Evolutionary conservation across 176 grass and related monocot genomes (phyloP), one percentile per base, ranked within the genome.

Genomic region (Cenchrus americanus): DNA sequence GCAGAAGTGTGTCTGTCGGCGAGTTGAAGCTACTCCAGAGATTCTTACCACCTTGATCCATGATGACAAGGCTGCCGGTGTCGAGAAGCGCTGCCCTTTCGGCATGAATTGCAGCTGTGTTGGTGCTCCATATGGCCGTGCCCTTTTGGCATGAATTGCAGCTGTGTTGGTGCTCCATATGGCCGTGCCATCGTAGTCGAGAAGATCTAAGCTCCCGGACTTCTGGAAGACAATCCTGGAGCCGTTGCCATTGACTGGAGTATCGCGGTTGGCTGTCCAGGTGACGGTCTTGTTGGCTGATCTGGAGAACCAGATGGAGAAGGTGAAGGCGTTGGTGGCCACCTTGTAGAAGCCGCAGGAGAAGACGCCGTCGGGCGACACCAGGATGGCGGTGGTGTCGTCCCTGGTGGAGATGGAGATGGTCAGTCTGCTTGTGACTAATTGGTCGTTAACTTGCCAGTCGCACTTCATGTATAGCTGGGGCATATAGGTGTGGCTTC

Each of bases 281-380:
- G 84, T 55, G 19, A 87, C 26, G 3, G 86, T 91, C 32, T 71
- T 71, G 10, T 24, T 41, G 0, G 85, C 10, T 0, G 86, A 81
- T 7, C 13, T 13, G 71, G n/a, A n/a, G 83, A 86, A 89, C 88
- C 91, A 93, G 65, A 93, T 68, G 78, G 91, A 89, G 84, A 93
- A 91, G 86, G 67, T 64, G 82, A 89, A 89, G 47, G 88, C 83
- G 51, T 96, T 93, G 48, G 63, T 77, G 66, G 80, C 88, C 14
- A 93, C 81, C 78, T 64, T 68, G 73, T 96, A 87, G 84, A 93
- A 96, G 49, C 94, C 81, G 6, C 80, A 91, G 8, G 86, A 63
- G 69, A 93, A 93, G 67, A 44, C 55, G 10, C 67, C 81, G 14
- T 75, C 83, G 0, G 67, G 65, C 0, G 91, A 96, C 61, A 70